Evolutionary conservation across 768 basidiomycete genomes (phyloP), one percentile per base, ranked within the genome.

Genomic region (Plicaturopsis crispa): DNA sequence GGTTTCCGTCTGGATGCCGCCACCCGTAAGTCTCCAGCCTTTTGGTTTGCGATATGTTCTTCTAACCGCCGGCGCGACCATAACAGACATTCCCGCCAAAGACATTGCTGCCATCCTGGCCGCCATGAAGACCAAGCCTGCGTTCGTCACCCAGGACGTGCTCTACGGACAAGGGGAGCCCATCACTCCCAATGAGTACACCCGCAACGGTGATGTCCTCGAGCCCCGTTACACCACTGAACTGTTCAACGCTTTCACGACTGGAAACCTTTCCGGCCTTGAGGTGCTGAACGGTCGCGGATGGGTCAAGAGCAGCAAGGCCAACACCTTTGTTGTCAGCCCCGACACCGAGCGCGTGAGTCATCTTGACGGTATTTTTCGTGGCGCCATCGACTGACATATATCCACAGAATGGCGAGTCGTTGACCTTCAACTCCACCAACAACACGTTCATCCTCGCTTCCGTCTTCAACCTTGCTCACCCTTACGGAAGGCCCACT

Each of bases 321-420:
- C 80, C 0, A 84, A 83, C 45, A 69, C 76, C 5, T 83, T 83
- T 42, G 78, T 83, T 4, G 62, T 72, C 0, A 80, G 83, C 47
- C 81, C 83, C 40, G 82, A 84, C 45, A 83, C 80, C 1, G 82
- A 83, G 52, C 59, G 81, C 24, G 65, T 63, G 39, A 8, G 35
- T n/a, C 61, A 45, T 17, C 21, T n/a, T n/a, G n/a, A n/a, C n/a
- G n/a, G n/a, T n/a, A 28, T 28, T 8, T 28, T 28, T 28, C 10
- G 26, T 28, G 10, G 26, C 14, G 8, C 14, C 10, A 28, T 28
- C 14, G 8, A n/a, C 14, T 28, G 26, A 28, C 14, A 8, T 14
- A 8, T 28, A 8, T 14, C 10, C 8, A 28, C n/a, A n/a, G 78
- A 70, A 66, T 38, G 74, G 73, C 1, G 48, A 39, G 18, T 78